These are phyloP conservation scores for Pythium biforme DNA, from an alignment of 352 stramenopile genomes.

Conservation along the genomic window DNA sequence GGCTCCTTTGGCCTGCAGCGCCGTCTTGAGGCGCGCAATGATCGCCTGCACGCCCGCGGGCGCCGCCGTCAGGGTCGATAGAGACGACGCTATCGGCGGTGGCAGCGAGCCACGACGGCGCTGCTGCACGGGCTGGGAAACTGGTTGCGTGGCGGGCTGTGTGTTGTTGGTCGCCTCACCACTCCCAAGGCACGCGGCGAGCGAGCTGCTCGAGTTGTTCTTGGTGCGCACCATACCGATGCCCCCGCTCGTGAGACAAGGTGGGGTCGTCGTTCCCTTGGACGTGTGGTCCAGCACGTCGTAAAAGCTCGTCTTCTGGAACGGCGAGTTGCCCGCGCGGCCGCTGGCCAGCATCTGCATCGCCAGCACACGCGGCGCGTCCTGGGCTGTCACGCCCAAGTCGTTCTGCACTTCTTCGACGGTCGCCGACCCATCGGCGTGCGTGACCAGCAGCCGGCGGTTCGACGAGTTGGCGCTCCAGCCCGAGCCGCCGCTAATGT, in stretches of 20 bases:
- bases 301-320: constrained; percentile 42
- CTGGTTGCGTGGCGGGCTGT: neutral
- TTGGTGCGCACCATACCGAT: constrained; percentile 32
- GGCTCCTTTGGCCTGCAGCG: constrained; percentile 59
- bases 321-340: constrained; percentile 2
- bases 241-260: constrained; percentile 3
- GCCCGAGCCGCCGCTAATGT: constrained; percentile 53
- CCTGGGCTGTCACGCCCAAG: constrained; percentile 33
- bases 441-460: constrained; percentile 60
- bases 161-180: neutral
- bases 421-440: constrained; percentile 43
- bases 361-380: constrained; percentile 35
- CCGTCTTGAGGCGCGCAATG: constrained; percentile 40
- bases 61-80: neutral
- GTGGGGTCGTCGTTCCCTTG: constrained; percentile 5
- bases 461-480: constrained; percentile 62
- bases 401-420: constrained; percentile 54
- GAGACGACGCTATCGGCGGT: neutral
- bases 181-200: constrained; percentile 47
- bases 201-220: constrained; percentile 50
- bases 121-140: neutral
- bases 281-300: constrained; percentile 60
- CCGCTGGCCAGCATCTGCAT: constrained; percentile 25
- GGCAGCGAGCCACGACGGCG: constrained; percentile 6
- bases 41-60: constrained; percentile 63